Percentiles rank a stretch among this genome's conserved stretches.
Conservation (phyloP, 176 grass and related monocot species). For the Oryza nivara region DNA sequence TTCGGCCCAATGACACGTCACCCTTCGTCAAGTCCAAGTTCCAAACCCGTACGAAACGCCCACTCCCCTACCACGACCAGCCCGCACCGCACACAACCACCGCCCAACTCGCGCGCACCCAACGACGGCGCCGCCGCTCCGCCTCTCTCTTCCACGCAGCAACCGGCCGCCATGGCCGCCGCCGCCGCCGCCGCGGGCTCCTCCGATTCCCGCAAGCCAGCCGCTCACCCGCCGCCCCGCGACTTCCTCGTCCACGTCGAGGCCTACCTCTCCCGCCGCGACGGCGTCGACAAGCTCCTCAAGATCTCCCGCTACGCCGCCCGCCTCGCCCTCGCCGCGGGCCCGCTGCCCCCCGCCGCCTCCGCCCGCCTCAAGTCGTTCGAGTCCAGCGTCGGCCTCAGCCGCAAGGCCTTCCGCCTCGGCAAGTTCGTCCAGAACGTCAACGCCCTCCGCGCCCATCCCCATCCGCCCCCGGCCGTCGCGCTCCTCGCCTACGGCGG, state of each 20-base stretch:
- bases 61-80: not conserved
- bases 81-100: slow-evolving; percentile 27
- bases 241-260: slow-evolving; percentile 90
- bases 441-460: slow-evolving; percentile 66
- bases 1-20: slow-evolving; percentile 5
- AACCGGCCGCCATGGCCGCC: slow-evolving; percentile 28
- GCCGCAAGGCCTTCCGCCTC: slow-evolving; percentile 94
- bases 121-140: not conserved
- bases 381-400: slow-evolving; percentile 81
- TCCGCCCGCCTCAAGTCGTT: slow-evolving; percentile 70
- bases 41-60: slow-evolving; percentile 9
- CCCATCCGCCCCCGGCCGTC: slow-evolving; percentile 28
- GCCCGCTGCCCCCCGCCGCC: slow-evolving; percentile 40
- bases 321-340: slow-evolving; percentile 65
- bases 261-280: slow-evolving; percentile 85
- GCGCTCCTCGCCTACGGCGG: slow-evolving; percentile 60
- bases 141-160: not conserved
- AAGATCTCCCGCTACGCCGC: slow-evolving; percentile 95
- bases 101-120: not conserved
- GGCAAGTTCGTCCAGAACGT: slow-evolving; percentile 90
- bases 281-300: slow-evolving; percentile 97
- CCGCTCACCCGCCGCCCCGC: slow-evolving; percentile 31
- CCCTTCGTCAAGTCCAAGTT: slow-evolving; percentile 2
- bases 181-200: not conserved
- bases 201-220: slow-evolving; percentile 16